A percentile compares a stretch with the other conserved stretches of the same genome.
These are phyloP conservation scores for Saccharomycopsis fermentans DNA, from an alignment of 805 yeast genomes.

Conservation along the genomic window DNA sequence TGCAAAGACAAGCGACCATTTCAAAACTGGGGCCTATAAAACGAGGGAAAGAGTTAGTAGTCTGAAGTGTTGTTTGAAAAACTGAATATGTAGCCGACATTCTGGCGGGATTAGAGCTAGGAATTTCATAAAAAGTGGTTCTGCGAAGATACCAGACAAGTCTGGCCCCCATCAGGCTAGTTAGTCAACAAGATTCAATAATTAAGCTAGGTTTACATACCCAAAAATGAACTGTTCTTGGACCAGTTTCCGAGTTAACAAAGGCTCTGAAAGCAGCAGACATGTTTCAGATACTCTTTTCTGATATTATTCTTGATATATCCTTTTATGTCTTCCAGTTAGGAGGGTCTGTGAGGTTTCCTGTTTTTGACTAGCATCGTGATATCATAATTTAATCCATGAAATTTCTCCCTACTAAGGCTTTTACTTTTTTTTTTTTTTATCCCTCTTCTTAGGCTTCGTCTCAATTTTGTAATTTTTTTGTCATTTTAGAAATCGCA, in stretches of 20 bases:
- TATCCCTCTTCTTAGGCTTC: not conserved
- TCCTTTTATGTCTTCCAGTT: too few species aligned
- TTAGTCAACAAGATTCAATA: not conserved
- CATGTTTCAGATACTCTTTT: constrained; percentile 19
- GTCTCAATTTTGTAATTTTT: not conserved
- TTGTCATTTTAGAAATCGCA: not conserved
- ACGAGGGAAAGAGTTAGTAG: constrained; percentile 6
- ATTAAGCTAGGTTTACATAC: constrained; percentile 32
- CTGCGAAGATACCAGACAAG: not conserved
- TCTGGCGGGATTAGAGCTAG: too few species aligned
- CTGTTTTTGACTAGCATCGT: not conserved
- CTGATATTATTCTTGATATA: not conserved
- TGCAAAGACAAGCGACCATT: constrained; percentile 88
- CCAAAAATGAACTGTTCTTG: constrained; percentile 97
- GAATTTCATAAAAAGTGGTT: too few species aligned
- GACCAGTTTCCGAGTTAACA: constrained; percentile 85
- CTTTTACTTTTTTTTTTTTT: not conserved
- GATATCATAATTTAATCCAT: too few species aligned
- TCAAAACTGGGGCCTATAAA: constrained; percentile 18
- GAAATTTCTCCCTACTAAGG: not conserved
- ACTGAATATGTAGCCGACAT: not conserved
- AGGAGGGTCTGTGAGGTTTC: too few species aligned
- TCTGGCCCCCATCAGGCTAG: not conserved
- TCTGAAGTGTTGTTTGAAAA: not conserved
- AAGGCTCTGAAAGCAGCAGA: constrained; percentile 58